phyloP scores from a whole-genome alignment of 768 basidiomycete genomes.

The Russula abietina region DNA sequence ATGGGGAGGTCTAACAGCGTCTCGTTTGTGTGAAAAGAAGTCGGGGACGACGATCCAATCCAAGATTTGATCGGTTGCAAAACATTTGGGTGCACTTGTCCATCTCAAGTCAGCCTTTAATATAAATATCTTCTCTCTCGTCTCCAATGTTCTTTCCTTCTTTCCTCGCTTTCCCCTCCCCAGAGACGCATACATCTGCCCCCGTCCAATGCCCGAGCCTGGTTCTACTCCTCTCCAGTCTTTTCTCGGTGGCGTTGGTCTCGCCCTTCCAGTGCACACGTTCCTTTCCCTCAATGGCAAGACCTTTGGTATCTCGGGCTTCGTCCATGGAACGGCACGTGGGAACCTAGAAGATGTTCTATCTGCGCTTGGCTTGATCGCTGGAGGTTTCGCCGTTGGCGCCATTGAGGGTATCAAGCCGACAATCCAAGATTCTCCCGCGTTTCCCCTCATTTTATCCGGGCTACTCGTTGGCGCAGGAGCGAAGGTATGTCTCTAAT shows the following conservation, averaged over 20 bases:
- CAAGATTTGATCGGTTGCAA: neutral
- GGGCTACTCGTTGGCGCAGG: slow-evolving; percentile 56
- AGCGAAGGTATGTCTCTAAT: slow-evolving; percentile 32
- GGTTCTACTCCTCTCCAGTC: slow-evolving; percentile 40
- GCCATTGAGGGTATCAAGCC: slow-evolving; percentile 37
- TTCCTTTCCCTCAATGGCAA: slow-evolving; percentile 49
- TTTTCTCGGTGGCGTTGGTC: slow-evolving; percentile 48
- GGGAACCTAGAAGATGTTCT: slow-evolving; percentile 40
- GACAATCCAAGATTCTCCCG: slow-evolving; percentile 19
- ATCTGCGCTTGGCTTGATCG: slow-evolving; percentile 42
- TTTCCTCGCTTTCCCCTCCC: neutral
- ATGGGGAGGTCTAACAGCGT: neutral
- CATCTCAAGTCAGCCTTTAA: neutral
- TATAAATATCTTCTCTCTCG: neutral
- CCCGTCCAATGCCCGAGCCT: slow-evolving; percentile 1
- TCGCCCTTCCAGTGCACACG: slow-evolving; percentile 47
- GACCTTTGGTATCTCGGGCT: slow-evolving; percentile 57
- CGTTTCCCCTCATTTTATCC: slow-evolving; percentile 37
- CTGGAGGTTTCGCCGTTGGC: slow-evolving; percentile 44
- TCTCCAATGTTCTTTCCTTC: neutral
- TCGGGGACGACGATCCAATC: neutral
- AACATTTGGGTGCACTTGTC: neutral
- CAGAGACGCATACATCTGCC: slow-evolving; percentile 1
- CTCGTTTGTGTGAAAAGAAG: neutral
- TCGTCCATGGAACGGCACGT: slow-evolving; percentile 45